A percentile compares a stretch with the other conserved stretches of the same genome.
Evolutionary conservation across 192 early-diverging fungal genomes (phyloP).

Genomic region (Pilaira anomala): DNA sequence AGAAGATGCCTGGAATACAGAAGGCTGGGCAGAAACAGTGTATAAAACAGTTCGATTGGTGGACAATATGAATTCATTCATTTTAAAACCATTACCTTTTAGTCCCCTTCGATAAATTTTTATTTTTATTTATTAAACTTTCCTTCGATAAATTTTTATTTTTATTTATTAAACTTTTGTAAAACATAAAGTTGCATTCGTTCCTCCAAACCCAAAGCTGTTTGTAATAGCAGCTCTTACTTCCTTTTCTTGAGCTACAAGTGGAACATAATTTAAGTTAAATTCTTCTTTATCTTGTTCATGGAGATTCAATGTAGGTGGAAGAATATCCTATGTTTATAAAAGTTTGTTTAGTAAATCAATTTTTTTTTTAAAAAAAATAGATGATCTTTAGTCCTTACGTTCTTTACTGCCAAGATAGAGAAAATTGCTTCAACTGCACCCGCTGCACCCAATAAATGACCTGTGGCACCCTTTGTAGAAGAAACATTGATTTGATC

Average conservation of each 20-base stretch:
- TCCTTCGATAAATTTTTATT: neutral
- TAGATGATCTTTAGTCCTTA: constrained; percentile 25
- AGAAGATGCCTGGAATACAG: constrained; percentile 89
- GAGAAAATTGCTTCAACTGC: constrained; percentile 91
- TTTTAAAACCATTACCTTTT: constrained; percentile 73
- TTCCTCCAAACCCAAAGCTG: constrained; percentile 92
- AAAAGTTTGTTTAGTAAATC: neutral
- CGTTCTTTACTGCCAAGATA: constrained; percentile 68
- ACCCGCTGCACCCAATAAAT: constrained; percentile 94
- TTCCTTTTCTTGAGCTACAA: constrained; percentile 54
- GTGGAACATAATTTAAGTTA: constrained; percentile 80
- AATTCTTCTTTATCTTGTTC: constrained; percentile 62
- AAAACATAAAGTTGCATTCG: constrained; percentile 71
- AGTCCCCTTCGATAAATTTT: constrained; percentile 74
- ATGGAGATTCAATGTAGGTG: constrained; percentile 83
- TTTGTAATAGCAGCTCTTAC: constrained; percentile 76
- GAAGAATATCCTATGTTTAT: constrained; percentile 59
- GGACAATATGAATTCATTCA: constrained; percentile 77
- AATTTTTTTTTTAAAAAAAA: neutral
- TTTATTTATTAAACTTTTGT: constrained; percentile 40
- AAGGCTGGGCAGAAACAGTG: constrained; percentile 92
- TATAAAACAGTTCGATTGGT: constrained; percentile 85
- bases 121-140: no score
- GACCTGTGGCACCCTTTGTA: constrained; percentile 89
- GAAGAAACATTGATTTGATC: constrained; percentile 72